Evolutionary conservation across 768 basidiomycete genomes (phyloP), one percentile per base, ranked within the genome.

Genomic region (Kwoniella sp.): DNA sequence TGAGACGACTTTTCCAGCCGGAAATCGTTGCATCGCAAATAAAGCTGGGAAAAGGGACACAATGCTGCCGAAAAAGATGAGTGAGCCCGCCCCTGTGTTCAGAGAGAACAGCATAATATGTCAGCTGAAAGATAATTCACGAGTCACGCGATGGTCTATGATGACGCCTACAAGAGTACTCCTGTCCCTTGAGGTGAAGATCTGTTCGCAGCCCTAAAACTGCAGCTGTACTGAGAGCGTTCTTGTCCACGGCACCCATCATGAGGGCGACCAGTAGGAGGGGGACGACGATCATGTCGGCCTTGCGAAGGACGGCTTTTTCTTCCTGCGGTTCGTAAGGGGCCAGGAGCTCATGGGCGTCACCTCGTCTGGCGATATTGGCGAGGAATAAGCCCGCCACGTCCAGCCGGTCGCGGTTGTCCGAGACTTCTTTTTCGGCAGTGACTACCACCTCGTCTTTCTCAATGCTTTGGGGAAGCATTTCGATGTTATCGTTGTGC

Each of bases 201-300:
- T 76, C 74, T 0, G 54, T 36, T 26, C 63, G 71, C 17, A 76
- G 36, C 12, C 67, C 67, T 26, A 73, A 29, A 7, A 70, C 63
- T 13, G 74, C 74, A 2, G 74, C 69, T 1, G 64, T 67, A 1
- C 65, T 69, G 21, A 76, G 60, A 36, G 69, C 60, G 30, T 66
- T 65, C 61, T 76, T 73, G 60, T 71, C 71, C 55, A 71, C 68
- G 7, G 66, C 61, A 26, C 68, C 68, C 60, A 69, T 52, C 55
- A 60, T 55, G 30, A 66, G 19, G 48, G 62, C 57, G 5, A 70
- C 50, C 29, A 55, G 49, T 8, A 51, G 47, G 3, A 71, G 54
- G 0, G 72, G 65, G 29, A 73, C 53, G 46, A 73, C 58, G 46
- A 68, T 68, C 48, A 64, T 54, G 61, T 73, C 72, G 30, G 65